phyloP scores from a whole-genome alignment of 805 yeast genomes.

The Starmera amethionina region DNA sequence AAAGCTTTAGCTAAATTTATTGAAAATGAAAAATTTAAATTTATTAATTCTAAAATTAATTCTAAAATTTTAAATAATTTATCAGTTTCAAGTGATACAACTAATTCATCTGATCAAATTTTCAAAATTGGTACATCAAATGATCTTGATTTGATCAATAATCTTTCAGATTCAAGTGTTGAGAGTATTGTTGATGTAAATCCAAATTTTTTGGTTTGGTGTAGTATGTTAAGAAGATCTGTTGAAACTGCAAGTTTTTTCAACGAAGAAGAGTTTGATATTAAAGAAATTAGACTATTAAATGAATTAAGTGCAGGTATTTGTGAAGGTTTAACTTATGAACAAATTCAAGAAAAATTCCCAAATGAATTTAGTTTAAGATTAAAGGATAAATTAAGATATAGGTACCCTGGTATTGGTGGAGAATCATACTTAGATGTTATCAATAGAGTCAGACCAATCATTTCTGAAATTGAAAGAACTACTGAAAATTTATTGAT shows the following conservation, averaged over 20 bases:
- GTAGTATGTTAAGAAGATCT: conserved; percentile 75
- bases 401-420: conserved; percentile 94
- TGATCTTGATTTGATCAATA: no score
- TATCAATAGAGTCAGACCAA: conserved; percentile 77
- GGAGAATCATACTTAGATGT: conserved; percentile 96
- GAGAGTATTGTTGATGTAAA: conserved; percentile 35
- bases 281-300: conserved; percentile 86
- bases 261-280: conserved; percentile 61
- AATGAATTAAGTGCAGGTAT: conserved; percentile 92
- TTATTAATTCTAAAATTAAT: conserved; percentile 51
- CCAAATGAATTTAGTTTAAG: conserved; percentile 79
- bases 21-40: conserved; percentile 56
- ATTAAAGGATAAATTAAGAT: conserved; percentile 65
- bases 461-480: conserved; percentile 87
- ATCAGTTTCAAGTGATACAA: conserved; percentile 15
- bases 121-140: no score
- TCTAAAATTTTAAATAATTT: conserved; percentile 27
- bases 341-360: conserved; percentile 59
- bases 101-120: no score
- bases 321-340: conserved; percentile 88
- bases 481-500: conserved; percentile 79
- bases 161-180: neutral
- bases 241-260: conserved; percentile 71
- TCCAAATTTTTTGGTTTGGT: conserved; percentile 83
- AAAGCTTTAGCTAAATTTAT: conserved; percentile 68